A percentile compares a stretch with the other conserved stretches of the same genome.
Conservation (phyloP, 306 rosid species). For the Luffa aegyptiaca region DNA sequence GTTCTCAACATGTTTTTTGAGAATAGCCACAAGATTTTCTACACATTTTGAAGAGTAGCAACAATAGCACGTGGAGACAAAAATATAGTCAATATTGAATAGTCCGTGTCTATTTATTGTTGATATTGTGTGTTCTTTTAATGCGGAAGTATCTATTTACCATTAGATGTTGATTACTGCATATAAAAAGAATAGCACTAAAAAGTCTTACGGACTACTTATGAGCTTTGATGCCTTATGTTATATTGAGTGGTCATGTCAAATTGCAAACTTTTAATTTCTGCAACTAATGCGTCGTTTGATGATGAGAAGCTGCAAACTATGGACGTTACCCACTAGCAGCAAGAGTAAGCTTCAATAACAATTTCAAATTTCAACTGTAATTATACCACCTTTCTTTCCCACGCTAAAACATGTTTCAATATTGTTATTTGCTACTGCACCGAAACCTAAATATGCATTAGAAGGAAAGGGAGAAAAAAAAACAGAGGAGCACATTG, state of each 20-base stretch:
- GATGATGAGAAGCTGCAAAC: not conserved
- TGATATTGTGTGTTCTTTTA: not conserved
- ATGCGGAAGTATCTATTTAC: not conserved
- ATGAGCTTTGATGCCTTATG: not conserved
- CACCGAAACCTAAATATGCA: not conserved
- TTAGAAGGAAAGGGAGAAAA: not conserved
- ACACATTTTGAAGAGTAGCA: not conserved
- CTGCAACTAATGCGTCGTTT: not conserved
- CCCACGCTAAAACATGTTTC: not conserved
- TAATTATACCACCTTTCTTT: not conserved
- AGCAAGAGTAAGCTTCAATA: not conserved
- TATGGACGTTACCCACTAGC: not conserved
- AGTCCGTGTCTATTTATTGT: not conserved
- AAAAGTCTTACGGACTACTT: not conserved
- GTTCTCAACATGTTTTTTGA: not conserved
- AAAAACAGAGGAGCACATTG: not conserved
- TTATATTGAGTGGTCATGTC: not conserved
- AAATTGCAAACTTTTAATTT: not conserved
- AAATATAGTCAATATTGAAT: not conserved
- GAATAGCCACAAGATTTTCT: not conserved
- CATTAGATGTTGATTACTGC: not conserved
- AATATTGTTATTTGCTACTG: slow-evolving; percentile 1
- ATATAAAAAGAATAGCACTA: not conserved
- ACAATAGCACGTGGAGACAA: not conserved
- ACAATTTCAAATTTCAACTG: not conserved